A percentile compares a stretch with the other conserved stretches of the same genome.
phyloP scores from a whole-genome alignment of 2,329 filamentous ascomycete species.

The Furcasterigmium sp. region DNA sequence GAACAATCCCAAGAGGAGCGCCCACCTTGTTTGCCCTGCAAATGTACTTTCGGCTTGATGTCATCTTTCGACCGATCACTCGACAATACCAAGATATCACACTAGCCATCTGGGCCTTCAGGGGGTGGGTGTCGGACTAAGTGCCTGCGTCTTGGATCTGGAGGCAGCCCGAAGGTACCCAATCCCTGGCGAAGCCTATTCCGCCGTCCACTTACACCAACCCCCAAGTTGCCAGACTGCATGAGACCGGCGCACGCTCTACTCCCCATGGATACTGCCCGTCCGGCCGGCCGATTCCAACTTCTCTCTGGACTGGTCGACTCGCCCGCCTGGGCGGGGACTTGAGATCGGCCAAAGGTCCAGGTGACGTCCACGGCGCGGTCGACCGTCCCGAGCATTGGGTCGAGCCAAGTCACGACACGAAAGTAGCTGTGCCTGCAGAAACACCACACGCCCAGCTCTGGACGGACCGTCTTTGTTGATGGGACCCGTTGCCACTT shows the following conservation, averaged over 20 bases:
- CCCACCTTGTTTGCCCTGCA: too few relatives aligned
- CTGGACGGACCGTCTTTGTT: too few relatives aligned
- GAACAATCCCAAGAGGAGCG: too few relatives aligned
- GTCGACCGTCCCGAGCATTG: too few relatives aligned
- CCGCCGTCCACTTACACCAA: not conserved
- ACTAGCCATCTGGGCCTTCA: not conserved
- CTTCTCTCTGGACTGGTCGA: not conserved
- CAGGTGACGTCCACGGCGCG: not conserved
- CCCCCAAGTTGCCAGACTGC: not conserved
- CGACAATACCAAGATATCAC: not conserved
- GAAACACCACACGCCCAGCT: too few relatives aligned
- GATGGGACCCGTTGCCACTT: not conserved
- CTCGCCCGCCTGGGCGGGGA: not conserved
- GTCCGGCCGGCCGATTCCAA: not conserved
- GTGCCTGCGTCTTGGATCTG: conserved; percentile 2
- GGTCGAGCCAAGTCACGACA: too few relatives aligned
- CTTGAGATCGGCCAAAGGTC: not conserved
- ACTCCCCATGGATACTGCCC: too few relatives aligned
- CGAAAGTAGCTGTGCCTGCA: too few relatives aligned
- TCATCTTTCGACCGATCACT: too few relatives aligned
- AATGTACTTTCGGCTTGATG: too few relatives aligned
- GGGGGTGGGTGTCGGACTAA: not conserved
- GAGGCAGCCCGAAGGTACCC: conserved; percentile 5
- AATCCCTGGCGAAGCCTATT: conserved; percentile 2
- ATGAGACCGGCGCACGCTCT: not conserved